Evolutionary conservation across 2,329 filamentous ascomycete genomes (phyloP).

Genomic region (Ophiocordyceps camponoti-rufipedis): DNA sequence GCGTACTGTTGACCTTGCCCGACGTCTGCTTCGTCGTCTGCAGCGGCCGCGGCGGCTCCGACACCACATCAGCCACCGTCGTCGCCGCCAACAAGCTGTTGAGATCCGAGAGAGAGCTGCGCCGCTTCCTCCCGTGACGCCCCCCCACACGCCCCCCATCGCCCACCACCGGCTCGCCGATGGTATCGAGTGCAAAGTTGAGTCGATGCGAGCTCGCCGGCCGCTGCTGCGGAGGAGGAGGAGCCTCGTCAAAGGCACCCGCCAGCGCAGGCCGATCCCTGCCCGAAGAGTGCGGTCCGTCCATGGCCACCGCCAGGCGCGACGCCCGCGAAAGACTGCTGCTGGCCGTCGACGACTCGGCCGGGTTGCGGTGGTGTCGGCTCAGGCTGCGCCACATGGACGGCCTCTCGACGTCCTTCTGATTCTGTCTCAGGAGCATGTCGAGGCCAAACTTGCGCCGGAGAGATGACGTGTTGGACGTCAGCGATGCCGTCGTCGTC

Average conservation of each 20-base stretch:
- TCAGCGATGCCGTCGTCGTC: conserved; percentile 51
- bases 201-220: conserved; percentile 39
- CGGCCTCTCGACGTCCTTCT: conserved; percentile 49
- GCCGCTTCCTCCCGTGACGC: conserved; percentile 56
- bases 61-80: conserved; percentile 20
- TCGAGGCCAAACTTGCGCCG: conserved; percentile 72
- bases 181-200: conserved; percentile 38
- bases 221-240: conserved; percentile 14
- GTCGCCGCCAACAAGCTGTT: conserved; percentile 48
- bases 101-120: conserved; percentile 82
- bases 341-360: conserved; percentile 15
- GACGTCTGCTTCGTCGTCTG: conserved; percentile 34
- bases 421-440: conserved; percentile 57
- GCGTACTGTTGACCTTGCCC: conserved; percentile 28
- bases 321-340: conserved; percentile 45
- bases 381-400: conserved; percentile 80
- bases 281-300: conserved; percentile 25
- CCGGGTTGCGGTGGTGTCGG: conserved; percentile 39
- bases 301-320: background rate
- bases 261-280: conserved; percentile 42
- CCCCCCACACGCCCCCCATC: background rate
- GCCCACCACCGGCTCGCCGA: conserved; percentile 33
- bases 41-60: conserved; percentile 24
- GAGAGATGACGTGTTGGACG: conserved; percentile 73
- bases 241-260: conserved; percentile 41